A percentile compares a stretch with the other conserved stretches of the same genome.
These are phyloP conservation scores for Gigaspora rosea DNA, from an alignment of 192 early-diverging fungal genomes.

Conservation along the genomic window DNA sequence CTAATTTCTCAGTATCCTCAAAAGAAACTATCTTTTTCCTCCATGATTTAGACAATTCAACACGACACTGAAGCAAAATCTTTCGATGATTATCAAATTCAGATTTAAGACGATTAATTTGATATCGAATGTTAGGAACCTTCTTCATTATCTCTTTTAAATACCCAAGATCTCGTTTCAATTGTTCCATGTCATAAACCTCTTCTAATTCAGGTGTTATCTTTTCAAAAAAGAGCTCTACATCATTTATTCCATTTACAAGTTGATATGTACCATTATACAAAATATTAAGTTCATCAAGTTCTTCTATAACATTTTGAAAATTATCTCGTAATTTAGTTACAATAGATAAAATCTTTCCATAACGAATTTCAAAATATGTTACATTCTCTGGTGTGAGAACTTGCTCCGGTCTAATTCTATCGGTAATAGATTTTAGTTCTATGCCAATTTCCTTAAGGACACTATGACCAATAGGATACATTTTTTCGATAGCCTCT, in stretches of 20 bases:
- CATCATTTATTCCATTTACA: slow-evolving; percentile 9
- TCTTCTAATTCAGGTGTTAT: not conserved
- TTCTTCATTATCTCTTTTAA: slow-evolving; percentile 2
- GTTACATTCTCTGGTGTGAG: not conserved
- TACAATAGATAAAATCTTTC: not conserved
- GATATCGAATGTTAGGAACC: not conserved
- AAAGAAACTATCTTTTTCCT: not conserved
- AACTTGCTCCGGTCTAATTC: not conserved
- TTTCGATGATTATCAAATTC: not conserved
- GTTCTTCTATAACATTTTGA: not conserved
- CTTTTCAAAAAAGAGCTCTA: slow-evolving; percentile 2
- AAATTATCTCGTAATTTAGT: not conserved
- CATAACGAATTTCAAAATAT: not conserved
- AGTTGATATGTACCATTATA: not conserved
- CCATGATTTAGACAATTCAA: not conserved
- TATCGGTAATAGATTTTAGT: not conserved
- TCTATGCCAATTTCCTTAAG: not conserved
- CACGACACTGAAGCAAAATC: not conserved
- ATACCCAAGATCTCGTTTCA: not conserved
- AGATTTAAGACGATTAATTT: not conserved
- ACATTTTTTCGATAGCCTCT: not conserved
- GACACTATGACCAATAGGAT: not conserved
- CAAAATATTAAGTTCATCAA: not conserved
- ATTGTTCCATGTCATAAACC: not conserved
- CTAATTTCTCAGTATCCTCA: not conserved